Percentiles rank a stretch among this genome's conserved stretches.
Conservation (phyloP, 768 basidiomycete species). For the Hygrocybe coccinea region DNA sequence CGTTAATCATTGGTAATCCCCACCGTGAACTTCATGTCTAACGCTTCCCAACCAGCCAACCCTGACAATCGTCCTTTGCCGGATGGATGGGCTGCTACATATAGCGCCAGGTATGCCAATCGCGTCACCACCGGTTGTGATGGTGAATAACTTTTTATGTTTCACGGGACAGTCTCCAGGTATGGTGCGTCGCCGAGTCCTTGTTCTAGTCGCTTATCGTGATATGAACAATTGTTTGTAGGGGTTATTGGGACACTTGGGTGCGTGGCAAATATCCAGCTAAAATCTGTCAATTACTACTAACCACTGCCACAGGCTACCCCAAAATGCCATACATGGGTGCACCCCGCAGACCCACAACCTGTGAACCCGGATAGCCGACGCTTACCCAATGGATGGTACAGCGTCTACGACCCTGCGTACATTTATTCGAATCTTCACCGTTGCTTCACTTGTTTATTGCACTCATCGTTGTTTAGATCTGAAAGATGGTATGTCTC, state of each 20-base stretch:
- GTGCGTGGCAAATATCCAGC: neutral
- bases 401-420: neutral
- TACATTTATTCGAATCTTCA: neutral
- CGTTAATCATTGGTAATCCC: too few relatives aligned
- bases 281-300: neutral
- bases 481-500: constrained; percentile 1
- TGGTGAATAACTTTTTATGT: neutral
- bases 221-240: too few relatives aligned
- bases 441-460: too few relatives aligned
- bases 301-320: neutral
- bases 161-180: neutral
- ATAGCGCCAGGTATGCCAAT: neutral
- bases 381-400: neutral
- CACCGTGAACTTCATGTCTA: too few relatives aligned
- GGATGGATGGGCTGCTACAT: neutral
- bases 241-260: neutral
- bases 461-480: too few relatives aligned
- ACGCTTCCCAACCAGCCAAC: neutral
- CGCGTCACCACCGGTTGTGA: neutral
- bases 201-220: too few relatives aligned
- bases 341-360: neutral
- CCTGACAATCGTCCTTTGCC: neutral
- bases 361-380: neutral
- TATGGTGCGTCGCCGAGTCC: neutral
- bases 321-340: neutral